Evolutionary conservation across 305 asterid genomes (phyloP).

Genomic region (Fraxinus ornus): DNA sequence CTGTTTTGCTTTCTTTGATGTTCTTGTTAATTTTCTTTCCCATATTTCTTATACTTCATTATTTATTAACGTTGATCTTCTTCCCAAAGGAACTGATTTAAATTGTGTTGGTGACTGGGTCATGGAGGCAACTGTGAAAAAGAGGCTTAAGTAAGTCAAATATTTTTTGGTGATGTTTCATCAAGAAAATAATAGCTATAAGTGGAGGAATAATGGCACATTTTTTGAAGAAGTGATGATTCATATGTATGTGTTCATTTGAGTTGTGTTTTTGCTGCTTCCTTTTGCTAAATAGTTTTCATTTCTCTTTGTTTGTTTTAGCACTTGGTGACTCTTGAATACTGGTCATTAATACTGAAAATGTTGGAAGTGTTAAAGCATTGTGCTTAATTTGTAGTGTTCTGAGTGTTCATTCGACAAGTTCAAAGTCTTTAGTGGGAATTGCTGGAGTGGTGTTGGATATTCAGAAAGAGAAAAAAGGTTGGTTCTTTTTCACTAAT

Average conservation of each 20-base stretch:
- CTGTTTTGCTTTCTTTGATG: neutral
- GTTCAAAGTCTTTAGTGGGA: constrained; percentile 98
- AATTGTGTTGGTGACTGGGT: constrained; percentile 99
- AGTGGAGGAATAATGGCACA: neutral
- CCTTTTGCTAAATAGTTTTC: neutral
- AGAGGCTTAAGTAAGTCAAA: constrained; percentile 85
- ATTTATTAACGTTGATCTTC: constrained; percentile 81
- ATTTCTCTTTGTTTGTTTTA: neutral
- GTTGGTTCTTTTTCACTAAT: constrained; percentile 34
- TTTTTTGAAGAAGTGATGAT: neutral
- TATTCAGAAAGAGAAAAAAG: constrained; percentile 93
- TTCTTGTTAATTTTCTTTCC: neutral
- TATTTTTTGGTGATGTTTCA: neutral
- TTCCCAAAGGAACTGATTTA: constrained; percentile 91
- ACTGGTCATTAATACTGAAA: constrained; percentile 8
- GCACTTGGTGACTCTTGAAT: neutral
- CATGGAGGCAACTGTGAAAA: constrained; percentile 92
- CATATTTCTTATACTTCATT: constrained; percentile 20
- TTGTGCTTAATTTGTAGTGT: constrained; percentile 58
- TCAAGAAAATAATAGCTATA: neutral
- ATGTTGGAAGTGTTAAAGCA: constrained; percentile 10
- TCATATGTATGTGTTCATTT: neutral
- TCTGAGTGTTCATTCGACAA: constrained; percentile 81
- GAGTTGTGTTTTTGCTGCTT: neutral
- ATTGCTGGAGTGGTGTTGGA: constrained; percentile 85